Evolutionary conservation across 148 eudicot species (phyloP).

Genomic region (Persicaria maculosa): DNA sequence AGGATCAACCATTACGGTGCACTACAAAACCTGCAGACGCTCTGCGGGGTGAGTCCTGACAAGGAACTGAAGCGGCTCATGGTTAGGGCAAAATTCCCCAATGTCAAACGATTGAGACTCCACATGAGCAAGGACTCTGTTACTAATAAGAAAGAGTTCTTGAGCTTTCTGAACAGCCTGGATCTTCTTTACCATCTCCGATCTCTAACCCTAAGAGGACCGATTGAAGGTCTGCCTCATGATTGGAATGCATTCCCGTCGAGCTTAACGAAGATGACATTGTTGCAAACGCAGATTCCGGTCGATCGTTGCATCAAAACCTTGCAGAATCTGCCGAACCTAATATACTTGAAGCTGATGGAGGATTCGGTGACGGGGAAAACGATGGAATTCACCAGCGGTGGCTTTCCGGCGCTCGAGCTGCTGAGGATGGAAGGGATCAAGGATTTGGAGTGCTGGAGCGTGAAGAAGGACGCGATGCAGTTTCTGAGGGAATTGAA

Average conservation of each 20-base stretch:
- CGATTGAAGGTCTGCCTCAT: slow-evolving; percentile 10
- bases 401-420: slow-evolving; percentile 21
- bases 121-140: background rate
- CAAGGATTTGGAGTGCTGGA: slow-evolving; percentile 10
- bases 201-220: slow-evolving; percentile 22
- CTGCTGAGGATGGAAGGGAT: slow-evolving; percentile 15
- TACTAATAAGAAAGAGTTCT: background rate
- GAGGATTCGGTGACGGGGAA: slow-evolving; percentile 11
- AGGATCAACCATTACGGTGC: slow-evolving; percentile 14
- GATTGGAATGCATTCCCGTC: slow-evolving; percentile 29
- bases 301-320: slow-evolving; percentile 12
- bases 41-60: slow-evolving; percentile 25
- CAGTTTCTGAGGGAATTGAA: slow-evolving; percentile 11
- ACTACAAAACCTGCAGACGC: slow-evolving; percentile 22
- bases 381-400: slow-evolving; percentile 13
- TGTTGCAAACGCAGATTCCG: slow-evolving; percentile 12
- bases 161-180: slow-evolving; percentile 19
- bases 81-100: slow-evolving; percentile 34
- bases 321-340: slow-evolving; percentile 25
- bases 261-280: slow-evolving; percentile 24
- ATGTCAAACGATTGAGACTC: slow-evolving; percentile 18
- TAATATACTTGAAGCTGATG: slow-evolving; percentile 21
- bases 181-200: slow-evolving; percentile 30
- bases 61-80: slow-evolving; percentile 22
- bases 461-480: slow-evolving; percentile 15